These are phyloP conservation scores for Rhizopogon vinicolor DNA, from an alignment of 768 basidiomycete species.

Conservation along the genomic window DNA sequence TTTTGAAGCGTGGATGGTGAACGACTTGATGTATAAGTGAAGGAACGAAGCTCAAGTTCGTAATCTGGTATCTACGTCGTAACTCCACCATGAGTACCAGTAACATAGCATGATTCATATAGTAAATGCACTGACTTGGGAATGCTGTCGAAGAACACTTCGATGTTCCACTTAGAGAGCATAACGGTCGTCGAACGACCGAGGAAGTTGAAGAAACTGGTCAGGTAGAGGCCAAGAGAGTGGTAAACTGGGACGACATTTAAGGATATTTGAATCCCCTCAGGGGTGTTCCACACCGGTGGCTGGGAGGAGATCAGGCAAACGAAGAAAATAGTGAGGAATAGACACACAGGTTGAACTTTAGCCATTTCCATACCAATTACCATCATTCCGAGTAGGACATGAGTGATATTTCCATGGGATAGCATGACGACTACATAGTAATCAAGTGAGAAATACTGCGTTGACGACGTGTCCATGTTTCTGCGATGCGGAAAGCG, in stretches of 20 bases:
- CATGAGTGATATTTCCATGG: conserved; percentile 48
- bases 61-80: conserved; percentile 43
- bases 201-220: conserved; percentile 41
- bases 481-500: background rate
- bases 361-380: conserved; percentile 19
- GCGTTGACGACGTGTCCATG: background rate
- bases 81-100: background rate
- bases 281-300: conserved; percentile 30
- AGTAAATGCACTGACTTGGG: conserved; percentile 37
- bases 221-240: conserved; percentile 47
- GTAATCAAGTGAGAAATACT: background rate
- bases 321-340: conserved; percentile 26
- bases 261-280: conserved; percentile 38
- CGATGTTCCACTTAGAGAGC: conserved; percentile 49
- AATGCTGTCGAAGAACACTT: conserved; percentile 42
- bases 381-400: conserved; percentile 31
- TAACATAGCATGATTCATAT: background rate
- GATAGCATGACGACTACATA: conserved; percentile 56
- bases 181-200: conserved; percentile 41
- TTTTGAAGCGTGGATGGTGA: conserved; percentile 36
- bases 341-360: conserved; percentile 31
- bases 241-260: conserved; percentile 61
- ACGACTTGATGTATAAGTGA: conserved; percentile 56
- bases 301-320: conserved; percentile 40
- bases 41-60: conserved; percentile 43